phyloP scores from a whole-genome alignment of 2,329 filamentous ascomycete genomes.

The Myotisia sp. region DNA sequence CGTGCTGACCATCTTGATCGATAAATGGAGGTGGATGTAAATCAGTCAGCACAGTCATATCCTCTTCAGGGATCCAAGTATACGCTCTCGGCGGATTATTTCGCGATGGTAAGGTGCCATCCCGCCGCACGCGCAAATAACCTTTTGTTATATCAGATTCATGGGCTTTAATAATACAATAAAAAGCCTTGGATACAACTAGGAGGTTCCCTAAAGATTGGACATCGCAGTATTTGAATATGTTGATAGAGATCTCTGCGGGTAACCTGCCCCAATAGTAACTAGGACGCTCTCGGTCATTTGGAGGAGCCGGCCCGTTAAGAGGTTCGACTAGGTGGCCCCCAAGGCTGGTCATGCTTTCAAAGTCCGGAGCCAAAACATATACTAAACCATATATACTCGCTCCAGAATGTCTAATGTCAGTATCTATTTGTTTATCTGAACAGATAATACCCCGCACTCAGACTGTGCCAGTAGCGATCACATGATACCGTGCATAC shows the following conservation, averaged over 20 bases:
- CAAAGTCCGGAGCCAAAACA: no score
- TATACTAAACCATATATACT: no score
- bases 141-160: slow-evolving; percentile 29
- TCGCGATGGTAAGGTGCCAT: slow-evolving; percentile 29
- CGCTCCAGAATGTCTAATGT: no score
- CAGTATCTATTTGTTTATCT: no score
- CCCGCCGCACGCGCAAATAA: slow-evolving; percentile 28
- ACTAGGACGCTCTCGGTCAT: no score
- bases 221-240: slow-evolving; percentile 28
- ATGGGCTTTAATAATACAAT: slow-evolving; percentile 23
- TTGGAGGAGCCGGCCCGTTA: no score
- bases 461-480: no score
- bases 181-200: slow-evolving; percentile 28
- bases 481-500: no score
- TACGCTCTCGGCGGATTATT: slow-evolving; percentile 24
- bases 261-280: slow-evolving; percentile 28
- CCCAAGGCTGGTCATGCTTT: no score
- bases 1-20: slow-evolving; percentile 17
- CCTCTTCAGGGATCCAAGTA: slow-evolving; percentile 29
- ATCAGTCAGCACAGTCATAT: slow-evolving; percentile 31
- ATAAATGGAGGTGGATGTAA: slow-evolving; percentile 27
- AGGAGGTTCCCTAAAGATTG: slow-evolving; percentile 24
- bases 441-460: no score
- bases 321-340: no score
- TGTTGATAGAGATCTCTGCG: slow-evolving; percentile 29